Evolutionary conservation across 225 moss, liverwort and hornwort species (phyloP).

Genomic region (Climacium dendroides): DNA sequence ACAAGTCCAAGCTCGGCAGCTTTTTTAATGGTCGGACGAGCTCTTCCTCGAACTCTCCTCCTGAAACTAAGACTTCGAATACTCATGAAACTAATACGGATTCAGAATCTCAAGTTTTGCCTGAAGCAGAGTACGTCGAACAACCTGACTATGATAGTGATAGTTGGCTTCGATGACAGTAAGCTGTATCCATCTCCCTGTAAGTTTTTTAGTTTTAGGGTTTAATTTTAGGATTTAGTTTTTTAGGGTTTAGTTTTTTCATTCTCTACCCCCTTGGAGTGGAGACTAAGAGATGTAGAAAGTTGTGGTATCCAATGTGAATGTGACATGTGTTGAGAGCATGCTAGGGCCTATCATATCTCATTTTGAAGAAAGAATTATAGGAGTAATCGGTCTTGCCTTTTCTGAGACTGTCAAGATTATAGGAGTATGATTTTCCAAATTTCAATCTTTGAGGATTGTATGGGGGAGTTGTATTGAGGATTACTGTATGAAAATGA

Average conservation of each 20-base stretch:
- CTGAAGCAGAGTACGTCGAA: conserved; percentile 9
- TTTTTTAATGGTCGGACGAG: conserved; percentile 21
- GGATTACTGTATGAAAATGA: not conserved
- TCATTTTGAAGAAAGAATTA: not conserved
- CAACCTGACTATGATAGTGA: conserved; percentile 47
- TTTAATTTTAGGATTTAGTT: too few species aligned
- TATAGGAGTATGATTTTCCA: not conserved
- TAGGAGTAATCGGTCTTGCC: not conserved
- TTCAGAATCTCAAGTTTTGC: not conserved
- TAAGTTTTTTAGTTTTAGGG: not conserved
- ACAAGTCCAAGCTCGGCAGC: not conserved
- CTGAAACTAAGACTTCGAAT: not conserved
- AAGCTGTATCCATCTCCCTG: not conserved
- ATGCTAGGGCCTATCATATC: not conserved
- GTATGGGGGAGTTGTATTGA: not conserved
- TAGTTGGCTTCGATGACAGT: conserved; percentile 38
- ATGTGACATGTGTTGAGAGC: not conserved
- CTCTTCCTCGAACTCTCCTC: not conserved
- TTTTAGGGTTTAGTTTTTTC: not conserved
- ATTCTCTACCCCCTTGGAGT: too few species aligned
- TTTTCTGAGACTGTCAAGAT: not conserved
- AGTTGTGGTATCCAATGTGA: not conserved
- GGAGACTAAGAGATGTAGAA: not conserved
- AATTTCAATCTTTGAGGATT: not conserved
- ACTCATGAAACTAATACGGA: not conserved